Conservation (phyloP, 2,329 filamentous ascomycete genomes). For the Ascochyta fabae region DNA sequence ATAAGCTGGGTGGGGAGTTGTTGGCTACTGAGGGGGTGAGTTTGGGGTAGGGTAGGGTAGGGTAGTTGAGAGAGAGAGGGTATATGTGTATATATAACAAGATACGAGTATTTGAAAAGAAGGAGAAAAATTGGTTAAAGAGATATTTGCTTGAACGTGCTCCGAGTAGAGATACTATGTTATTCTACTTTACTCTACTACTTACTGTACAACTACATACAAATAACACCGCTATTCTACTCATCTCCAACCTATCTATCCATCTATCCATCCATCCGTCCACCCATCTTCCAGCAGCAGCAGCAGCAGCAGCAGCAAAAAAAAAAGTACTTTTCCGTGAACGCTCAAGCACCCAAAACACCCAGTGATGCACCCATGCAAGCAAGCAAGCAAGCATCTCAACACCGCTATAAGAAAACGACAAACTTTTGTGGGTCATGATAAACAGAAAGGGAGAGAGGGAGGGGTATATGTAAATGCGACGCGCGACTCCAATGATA, state of each 20-base stretch:
- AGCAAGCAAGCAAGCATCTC: neutral
- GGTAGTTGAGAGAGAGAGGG: no score
- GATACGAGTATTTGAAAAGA: no score
- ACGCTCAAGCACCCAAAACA: conserved; percentile 2
- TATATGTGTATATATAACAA: no score
- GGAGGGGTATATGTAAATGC: conserved; percentile 18
- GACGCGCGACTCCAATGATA: conserved; percentile 9
- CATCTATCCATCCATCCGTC: neutral
- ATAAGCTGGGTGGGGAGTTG: conserved; percentile 40
- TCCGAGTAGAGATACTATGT: no score
- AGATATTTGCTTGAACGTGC: no score
- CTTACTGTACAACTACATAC: neutral
- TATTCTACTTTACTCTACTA: no score
- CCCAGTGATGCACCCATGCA: conserved; percentile 1
- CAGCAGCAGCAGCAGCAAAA: neutral
- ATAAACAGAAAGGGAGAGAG: neutral
- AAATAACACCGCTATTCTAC: no score
- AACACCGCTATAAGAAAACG: neutral
- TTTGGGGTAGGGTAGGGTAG: conserved; percentile 27
- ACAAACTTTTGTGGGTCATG: conserved; percentile 18
- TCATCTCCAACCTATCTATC: neutral
- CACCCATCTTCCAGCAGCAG: neutral
- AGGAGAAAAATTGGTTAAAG: no score
- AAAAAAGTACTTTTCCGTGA: conserved; percentile 4
- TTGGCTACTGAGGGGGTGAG: conserved; percentile 43